A percentile compares a stretch with the other conserved stretches of the same genome.
These are phyloP conservation scores for Fusarium brachygibbosum DNA, from an alignment of 2,329 filamentous ascomycete genomes.

Conservation along the genomic window DNA sequence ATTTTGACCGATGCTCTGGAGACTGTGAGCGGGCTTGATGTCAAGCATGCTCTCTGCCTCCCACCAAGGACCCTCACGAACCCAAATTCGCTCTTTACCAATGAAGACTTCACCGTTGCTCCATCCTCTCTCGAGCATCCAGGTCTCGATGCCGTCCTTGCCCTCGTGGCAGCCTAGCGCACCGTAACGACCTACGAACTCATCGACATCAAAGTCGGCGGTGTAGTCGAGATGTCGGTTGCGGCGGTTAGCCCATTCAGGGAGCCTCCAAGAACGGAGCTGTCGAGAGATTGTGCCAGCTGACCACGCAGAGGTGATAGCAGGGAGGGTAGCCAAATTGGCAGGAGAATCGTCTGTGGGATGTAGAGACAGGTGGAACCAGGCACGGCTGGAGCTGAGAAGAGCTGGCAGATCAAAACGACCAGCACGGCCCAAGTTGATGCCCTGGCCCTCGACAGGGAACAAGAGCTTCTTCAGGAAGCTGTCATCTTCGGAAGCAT, in stretches of 20 bases:
- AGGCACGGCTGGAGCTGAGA: slow-evolving; percentile 87
- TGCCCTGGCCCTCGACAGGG: slow-evolving; percentile 81
- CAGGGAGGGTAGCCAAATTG: slow-evolving; percentile 77
- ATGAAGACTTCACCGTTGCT: slow-evolving; percentile 97
- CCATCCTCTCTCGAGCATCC: slow-evolving; percentile 95
- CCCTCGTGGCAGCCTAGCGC: slow-evolving; percentile 90
- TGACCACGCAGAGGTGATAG: slow-evolving; percentile 88
- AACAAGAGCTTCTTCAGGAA: slow-evolving; percentile 88
- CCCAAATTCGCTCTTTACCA: slow-evolving; percentile 93
- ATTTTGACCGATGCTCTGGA: slow-evolving; percentile 61
- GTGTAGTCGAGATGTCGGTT: slow-evolving; percentile 95
- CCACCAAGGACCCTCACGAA: slow-evolving; percentile 96
- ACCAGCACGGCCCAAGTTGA: slow-evolving; percentile 81
- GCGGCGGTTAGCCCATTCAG: slow-evolving; percentile 95
- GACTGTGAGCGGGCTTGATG: slow-evolving; percentile 75
- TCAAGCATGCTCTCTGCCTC: slow-evolving; percentile 97
- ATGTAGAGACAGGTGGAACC: slow-evolving; percentile 94
- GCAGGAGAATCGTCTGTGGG: slow-evolving; percentile 89
- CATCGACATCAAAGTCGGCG: slow-evolving; percentile 93
- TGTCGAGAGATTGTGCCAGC: slow-evolving; percentile 93
- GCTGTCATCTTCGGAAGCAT: slow-evolving; percentile 83
- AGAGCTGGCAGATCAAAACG: slow-evolving; percentile 82
- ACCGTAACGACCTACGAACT: slow-evolving; percentile 87
- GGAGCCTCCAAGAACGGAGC: slow-evolving; percentile 90
- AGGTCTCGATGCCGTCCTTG: slow-evolving; percentile 91